Base-by-base conservation (phyloP, 2,329 filamentous ascomycete genomes). In the Colletotrichum graminicola region DNA sequence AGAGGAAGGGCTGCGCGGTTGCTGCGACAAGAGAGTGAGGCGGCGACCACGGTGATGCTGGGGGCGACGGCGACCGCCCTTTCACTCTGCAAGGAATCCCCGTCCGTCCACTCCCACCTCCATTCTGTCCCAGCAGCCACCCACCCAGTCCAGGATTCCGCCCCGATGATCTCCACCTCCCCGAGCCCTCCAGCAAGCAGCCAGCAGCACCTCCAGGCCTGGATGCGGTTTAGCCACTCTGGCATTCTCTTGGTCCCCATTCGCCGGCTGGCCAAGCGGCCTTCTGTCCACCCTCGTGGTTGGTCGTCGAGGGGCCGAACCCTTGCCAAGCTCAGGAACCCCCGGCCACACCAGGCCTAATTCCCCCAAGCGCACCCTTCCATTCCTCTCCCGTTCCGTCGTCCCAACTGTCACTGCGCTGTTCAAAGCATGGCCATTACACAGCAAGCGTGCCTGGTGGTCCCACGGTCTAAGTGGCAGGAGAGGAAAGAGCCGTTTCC, bases 61-160 rank as follows among this genome's bases (percentile, higher is more conserved):
- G 57, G 52, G 64, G 68, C 56, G 68, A 59, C 57, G 64, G 68
- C 64, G 68, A 71, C 68, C 68, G 68, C 68, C 68, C 64, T 71
- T 71, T 71, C 45, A 36, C 64, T 11, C 51, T 62, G 57, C 67
- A 71, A 67, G 68, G 64, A 71, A 67, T 29, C 51, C 68, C 68
- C 67, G 43, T 41, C 68, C 63, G 43, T 32, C n/a, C 29, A 29
- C 51, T 23, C 23, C 49, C 26, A 36, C 41, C 49, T 63, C 26
- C 43, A 29, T 57, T 43, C 21, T 32, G 12, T 26, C n/a, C 45
- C 32, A 61, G 23, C 47, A 51, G 47, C 45, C 47, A 51, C 16
- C 41, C 41, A 21, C 41, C 47, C 47, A 65, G 62, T 49, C 39
- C 54, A 41, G 36, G 41, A 60, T 60, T 60, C 57, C 57, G 41